Base-by-base conservation (phyloP, 2,329 filamentous ascomycete genomes). In the Achaetomium macrosporum region DNA sequence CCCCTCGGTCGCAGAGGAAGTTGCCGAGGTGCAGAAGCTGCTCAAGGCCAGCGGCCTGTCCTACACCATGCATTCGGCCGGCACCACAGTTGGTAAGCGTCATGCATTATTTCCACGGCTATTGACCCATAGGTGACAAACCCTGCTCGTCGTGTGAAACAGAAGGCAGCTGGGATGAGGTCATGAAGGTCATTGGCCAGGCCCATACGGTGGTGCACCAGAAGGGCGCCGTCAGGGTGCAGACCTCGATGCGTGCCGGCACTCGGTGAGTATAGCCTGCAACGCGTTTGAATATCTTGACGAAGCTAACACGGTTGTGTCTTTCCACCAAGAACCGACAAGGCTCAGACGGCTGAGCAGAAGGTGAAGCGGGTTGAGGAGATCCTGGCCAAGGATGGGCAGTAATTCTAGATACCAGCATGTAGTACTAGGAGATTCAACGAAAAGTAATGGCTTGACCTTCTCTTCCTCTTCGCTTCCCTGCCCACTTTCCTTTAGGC, bases 151-250 rank as follows among this genome's bases (percentile, higher is more conserved):
- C 30, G 2, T 9, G 12, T 8, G 2, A 12, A 33, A 54, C 31
- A 95, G 92, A 97, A 74, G 93, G 92, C 2, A 79, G 83, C 39
- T 97, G 93, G 92, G 88, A 95, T 59, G 82, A 87, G 31, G 90
- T 95, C 54, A 90, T 95, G 78, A 76, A 74, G 51, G 78, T 91
- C 29, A 87, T 95, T 60, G 90, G 90, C n/a, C 88, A 92, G 72
- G 88, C 88, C 3, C 90, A 95, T 71, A 78, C 79, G 0, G 74
- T 89, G 43, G 81, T 95, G 19, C 90, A 95, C 66, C 72, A 82
- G 55, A 79, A 82, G 55, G 90, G 90, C n/a, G 81, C 90, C 33
- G 76, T 87, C 55, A 77, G 93, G 50, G 87, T 97, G 39, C 92
- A 97, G 75, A 88, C 84, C 29, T 90, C 92, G 66, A 91, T 97